These are phyloP conservation scores for Ceratobasidium sp. DNA, from an alignment of 1,284 basidiomycete species.

Conservation along the genomic window DNA sequence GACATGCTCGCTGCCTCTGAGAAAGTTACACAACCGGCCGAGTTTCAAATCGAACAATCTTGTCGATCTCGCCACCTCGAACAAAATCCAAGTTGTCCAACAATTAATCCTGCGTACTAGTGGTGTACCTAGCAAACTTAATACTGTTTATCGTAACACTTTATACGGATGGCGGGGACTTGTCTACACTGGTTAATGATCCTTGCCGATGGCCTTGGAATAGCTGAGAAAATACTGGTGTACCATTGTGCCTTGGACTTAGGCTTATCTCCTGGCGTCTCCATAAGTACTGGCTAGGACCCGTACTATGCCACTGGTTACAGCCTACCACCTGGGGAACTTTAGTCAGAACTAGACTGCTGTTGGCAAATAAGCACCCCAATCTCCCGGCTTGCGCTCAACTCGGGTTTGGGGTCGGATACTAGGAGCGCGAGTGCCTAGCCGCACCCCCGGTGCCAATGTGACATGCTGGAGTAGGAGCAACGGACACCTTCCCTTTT, in stretches of 20 bases:
- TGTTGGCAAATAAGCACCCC: background rate
- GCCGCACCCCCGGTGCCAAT: background rate
- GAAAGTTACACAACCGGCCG: background rate
- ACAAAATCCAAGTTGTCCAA: background rate
- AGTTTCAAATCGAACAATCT: slow-evolving; percentile 1
- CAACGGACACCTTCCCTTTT: background rate
- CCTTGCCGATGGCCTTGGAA: background rate
- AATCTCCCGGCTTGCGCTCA: background rate
- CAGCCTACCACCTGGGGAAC: too few relatives aligned
- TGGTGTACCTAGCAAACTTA: background rate
- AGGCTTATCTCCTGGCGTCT: too few relatives aligned
- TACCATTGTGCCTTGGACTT: too few relatives aligned
- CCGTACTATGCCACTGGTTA: too few relatives aligned
- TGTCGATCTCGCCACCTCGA: background rate
- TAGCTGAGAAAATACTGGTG: too few relatives aligned
- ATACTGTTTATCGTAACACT: background rate
- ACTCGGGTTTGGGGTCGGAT: background rate
- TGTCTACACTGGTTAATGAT: background rate
- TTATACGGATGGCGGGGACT: background rate
- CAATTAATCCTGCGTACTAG: background rate
- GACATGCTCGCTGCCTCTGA: slow-evolving; percentile 55
- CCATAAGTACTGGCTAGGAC: too few relatives aligned
- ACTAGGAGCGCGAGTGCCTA: background rate
- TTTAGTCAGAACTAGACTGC: background rate
- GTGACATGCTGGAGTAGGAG: background rate